A percentile compares a stretch with the other conserved stretches of the same genome.
Conservation (phyloP, 73 alveolate species). For the Tetrahymena malaccensis region DNA sequence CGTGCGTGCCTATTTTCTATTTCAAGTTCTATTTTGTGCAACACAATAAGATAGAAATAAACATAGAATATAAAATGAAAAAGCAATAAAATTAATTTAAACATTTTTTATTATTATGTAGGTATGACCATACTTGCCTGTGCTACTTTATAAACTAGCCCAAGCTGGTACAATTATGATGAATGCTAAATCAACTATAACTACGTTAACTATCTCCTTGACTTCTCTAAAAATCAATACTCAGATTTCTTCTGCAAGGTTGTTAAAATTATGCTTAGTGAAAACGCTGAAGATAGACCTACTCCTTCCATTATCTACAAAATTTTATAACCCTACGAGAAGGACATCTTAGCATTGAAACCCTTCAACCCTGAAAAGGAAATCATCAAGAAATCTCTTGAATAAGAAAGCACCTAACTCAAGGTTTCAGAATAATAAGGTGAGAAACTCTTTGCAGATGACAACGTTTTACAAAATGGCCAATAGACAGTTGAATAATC, state of each 20-base stretch:
- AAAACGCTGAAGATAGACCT: background rate
- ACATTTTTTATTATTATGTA: background rate
- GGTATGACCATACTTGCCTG: background rate
- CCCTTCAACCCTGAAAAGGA: background rate
- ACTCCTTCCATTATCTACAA: background rate
- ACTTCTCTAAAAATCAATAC: background rate
- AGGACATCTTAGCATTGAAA: background rate
- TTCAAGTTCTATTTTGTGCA: too few relatives aligned
- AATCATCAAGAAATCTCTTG: background rate
- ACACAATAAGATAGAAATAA: background rate
- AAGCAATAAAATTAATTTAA: background rate
- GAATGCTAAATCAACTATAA: background rate
- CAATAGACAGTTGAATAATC: background rate
- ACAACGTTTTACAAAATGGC: background rate
- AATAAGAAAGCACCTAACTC: background rate
- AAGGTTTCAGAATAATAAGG: background rate
- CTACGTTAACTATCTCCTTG: background rate
- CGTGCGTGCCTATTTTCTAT: background rate
- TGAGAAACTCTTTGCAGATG: background rate
- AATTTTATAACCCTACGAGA: background rate
- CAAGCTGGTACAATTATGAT: background rate
- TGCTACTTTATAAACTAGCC: background rate
- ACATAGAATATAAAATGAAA: background rate
- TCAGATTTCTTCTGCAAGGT: background rate
- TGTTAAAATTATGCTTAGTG: background rate